Evolutionary conservation across 2,329 filamentous ascomycete genomes (phyloP), one percentile per base, ranked within the genome.

Genomic region (Fusarium gaditjirri): DNA sequence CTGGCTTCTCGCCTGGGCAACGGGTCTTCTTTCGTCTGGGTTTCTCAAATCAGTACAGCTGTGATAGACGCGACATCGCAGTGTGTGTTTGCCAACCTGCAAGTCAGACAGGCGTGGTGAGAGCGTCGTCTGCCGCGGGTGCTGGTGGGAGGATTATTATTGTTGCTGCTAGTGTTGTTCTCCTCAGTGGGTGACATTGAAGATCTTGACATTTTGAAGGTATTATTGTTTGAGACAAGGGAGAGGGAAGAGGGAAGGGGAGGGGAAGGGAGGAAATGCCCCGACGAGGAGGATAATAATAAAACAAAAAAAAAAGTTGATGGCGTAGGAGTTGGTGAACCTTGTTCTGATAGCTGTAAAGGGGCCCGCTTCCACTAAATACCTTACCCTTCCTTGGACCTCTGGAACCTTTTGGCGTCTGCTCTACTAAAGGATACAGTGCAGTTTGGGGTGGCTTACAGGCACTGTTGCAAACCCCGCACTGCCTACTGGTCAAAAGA

Each of bases 1-100:
- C 80, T 9, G 86, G 86, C 72, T 84, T 86, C 75, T 87, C 86
- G 11, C 84, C 86, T 0, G 86, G 86, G 73, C 86, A 87, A 38
- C 86, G 82, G 5, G 83, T 86, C 74, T 87, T 87, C 73, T 87
- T 87, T 58, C 84, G 78, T 75, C 85, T 80, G 63, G 49, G 54
- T 13, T 38, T 41, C 16, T 39, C 29, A 23, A 27, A 53, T 66
- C 21, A 44, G 27, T 49, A 47, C 8, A 41, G 36, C 49, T 50
- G 41, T 31, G 29, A 47, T 12, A 46, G 21, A 27, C 13, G 42
- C 46, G 43, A 59, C 38, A 11, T 42, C 38, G 59, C 42, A 39
- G 36, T 39, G 29, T 39, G 6, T 61, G 42, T 33, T 41, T 56
- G 29, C 80, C 64, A 54, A 86, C 85, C 84, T 80, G 83, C 85